Percentiles rank a stretch among this genome's conserved stretches.
Evolutionary conservation across 2,329 filamentous ascomycete genomes (phyloP).

Genomic region (Hypocrella siamensis): DNA sequence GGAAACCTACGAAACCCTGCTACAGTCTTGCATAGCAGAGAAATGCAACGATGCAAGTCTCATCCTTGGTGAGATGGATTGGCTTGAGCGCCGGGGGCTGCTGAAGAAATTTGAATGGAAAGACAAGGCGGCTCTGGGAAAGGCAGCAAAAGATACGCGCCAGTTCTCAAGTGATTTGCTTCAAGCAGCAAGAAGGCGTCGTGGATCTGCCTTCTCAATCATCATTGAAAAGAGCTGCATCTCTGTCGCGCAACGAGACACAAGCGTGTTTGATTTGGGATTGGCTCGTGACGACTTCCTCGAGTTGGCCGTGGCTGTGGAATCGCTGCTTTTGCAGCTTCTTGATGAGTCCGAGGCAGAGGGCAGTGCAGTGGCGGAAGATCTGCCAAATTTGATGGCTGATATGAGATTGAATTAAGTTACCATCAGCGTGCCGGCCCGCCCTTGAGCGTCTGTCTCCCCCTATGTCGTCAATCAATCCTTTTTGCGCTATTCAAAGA

Average conservation of each 20-base stretch:
- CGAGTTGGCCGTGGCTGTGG: background rate
- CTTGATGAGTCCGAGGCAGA: background rate
- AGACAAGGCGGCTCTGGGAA: background rate
- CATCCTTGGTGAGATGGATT: conserved; percentile 2
- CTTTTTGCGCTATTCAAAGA: background rate
- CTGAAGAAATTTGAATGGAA: background rate
- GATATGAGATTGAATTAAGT: background rate
- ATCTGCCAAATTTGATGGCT: background rate
- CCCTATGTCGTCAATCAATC: background rate
- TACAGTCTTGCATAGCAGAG: conserved; percentile 1
- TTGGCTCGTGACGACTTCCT: background rate
- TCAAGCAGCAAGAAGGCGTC: background rate
- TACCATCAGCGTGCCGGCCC: background rate
- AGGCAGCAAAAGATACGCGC: background rate
- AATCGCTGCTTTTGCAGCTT: background rate
- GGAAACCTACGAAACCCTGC: background rate
- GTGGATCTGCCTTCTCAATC: background rate
- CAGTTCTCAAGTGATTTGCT: background rate
- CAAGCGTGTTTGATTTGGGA: background rate
- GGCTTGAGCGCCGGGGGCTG: background rate
- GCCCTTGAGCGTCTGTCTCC: background rate
- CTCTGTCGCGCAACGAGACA: background rate
- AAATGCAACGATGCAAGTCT: conserved; percentile 5
- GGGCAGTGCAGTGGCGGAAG: background rate
- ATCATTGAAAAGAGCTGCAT: background rate